Conservation (phyloP, 371 early-diverging fungal species). For the Conidiobolus incongruus region DNA sequence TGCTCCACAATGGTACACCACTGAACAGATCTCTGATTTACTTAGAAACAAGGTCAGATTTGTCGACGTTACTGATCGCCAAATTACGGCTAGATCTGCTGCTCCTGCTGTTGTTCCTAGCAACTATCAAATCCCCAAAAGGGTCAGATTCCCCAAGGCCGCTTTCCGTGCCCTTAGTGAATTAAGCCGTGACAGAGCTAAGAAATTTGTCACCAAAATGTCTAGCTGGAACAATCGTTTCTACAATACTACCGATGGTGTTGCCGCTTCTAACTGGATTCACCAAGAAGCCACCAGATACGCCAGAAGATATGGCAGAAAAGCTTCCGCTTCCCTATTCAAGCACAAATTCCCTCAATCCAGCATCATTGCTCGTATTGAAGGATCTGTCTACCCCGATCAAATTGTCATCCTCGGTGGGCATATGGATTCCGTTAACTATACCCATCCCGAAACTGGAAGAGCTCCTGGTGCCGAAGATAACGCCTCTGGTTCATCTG, state of each 20-base stretch:
- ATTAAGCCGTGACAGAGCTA: slow-evolving; percentile 27
- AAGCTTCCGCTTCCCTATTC: slow-evolving; percentile 43
- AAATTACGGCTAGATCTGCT: slow-evolving; percentile 6
- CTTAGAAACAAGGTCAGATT: slow-evolving; percentile 35
- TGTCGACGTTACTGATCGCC: slow-evolving; percentile 75
- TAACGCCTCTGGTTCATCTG: slow-evolving; percentile 72
- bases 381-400: slow-evolving; percentile 7
- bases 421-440: slow-evolving; percentile 77
- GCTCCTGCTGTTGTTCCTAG: slow-evolving; percentile 16
- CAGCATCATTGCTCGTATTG: slow-evolving; percentile 18
- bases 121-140: slow-evolving; percentile 24
- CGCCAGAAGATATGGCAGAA: slow-evolving; percentile 21
- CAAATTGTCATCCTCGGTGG: slow-evolving; percentile 65
- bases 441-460: slow-evolving; percentile 58
- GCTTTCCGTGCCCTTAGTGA: slow-evolving; percentile 9
- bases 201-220: slow-evolving; percentile 33
- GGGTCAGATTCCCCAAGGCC: slow-evolving; percentile 26
- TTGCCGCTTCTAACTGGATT: slow-evolving; percentile 55
- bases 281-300: slow-evolving; percentile 25
- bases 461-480: slow-evolving; percentile 69
- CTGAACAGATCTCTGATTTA: slow-evolving; percentile 34
- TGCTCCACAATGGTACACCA: slow-evolving; percentile 32
- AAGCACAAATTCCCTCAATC: slow-evolving; percentile 39
- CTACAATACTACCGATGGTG: slow-evolving; percentile 53
- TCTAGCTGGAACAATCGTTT: slow-evolving; percentile 72